Evolutionary conservation across 1,284 basidiomycete species (phyloP).

Genomic region (Cutaneotrichosporon cavernicola): DNA sequence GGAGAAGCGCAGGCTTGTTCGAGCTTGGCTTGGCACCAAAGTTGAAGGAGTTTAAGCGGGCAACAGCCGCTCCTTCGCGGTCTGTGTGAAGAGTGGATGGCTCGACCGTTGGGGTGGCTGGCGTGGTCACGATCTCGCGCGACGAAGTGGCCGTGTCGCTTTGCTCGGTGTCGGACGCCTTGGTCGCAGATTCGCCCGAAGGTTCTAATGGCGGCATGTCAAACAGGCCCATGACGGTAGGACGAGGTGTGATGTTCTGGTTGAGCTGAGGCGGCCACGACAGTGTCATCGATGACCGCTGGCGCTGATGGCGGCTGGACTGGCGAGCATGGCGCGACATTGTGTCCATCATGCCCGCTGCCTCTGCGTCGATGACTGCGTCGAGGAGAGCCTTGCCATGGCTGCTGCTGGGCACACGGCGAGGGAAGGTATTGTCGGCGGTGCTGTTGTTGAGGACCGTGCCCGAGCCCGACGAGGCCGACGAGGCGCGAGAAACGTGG

Average conservation of each 20-base stretch:
- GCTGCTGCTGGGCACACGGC: conserved; percentile 14
- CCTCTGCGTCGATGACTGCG: not conserved
- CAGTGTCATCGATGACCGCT: conserved; percentile 23
- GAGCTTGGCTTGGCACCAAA: conserved; percentile 41
- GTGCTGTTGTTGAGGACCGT: conserved; percentile 5
- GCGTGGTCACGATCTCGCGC: conserved; percentile 37
- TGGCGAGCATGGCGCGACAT: conserved; percentile 15
- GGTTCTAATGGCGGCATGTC: conserved; percentile 18
- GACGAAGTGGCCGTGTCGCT: conserved; percentile 15
- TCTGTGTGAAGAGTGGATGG: conserved; percentile 12
- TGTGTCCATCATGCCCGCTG: not conserved
- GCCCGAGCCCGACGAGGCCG: conserved; percentile 19
- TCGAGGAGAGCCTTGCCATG: conserved; percentile 8
- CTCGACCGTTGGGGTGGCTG: conserved; percentile 36
- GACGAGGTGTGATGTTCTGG: conserved; percentile 5
- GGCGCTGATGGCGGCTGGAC: conserved; percentile 21
- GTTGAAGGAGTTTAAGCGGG: conserved; percentile 38
- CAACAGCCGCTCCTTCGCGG: conserved; percentile 22
- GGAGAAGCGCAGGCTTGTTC: conserved; percentile 18
- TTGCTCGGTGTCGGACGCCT: conserved; percentile 11
- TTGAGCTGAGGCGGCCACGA: conserved; percentile 19
- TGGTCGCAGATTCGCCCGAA: conserved; percentile 9
- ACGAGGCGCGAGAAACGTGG: conserved; percentile 22
- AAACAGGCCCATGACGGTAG: conserved; percentile 18
- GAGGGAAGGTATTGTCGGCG: conserved; percentile 14